A percentile compares a stretch with the other conserved stretches of the same genome.
These are phyloP conservation scores for Dothidotthia symphoricarpi DNA, from an alignment of 2,329 filamentous ascomycete species.

Conservation along the genomic window DNA sequence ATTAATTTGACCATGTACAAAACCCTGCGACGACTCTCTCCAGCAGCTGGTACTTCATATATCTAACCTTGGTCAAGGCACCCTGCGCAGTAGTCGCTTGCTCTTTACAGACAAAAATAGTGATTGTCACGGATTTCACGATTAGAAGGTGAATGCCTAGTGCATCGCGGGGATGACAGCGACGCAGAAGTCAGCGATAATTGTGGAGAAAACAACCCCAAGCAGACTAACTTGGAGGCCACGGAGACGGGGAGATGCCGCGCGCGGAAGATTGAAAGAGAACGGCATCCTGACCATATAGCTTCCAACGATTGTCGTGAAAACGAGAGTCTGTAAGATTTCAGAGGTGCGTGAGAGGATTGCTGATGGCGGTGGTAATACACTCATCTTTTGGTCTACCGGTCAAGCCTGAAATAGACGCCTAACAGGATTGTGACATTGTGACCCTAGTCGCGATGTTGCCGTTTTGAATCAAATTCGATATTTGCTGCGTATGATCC, in stretches of 20 bases:
- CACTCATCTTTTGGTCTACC: conserved; percentile 17
- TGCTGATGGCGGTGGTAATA: conserved; percentile 1
- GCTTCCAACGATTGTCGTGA: neutral
- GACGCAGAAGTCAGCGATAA: conserved; percentile 16
- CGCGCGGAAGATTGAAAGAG: conserved; percentile 3
- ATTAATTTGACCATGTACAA: conserved; percentile 23
- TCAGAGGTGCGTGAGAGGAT: too few relatives aligned
- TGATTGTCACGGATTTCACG: conserved; percentile 18
- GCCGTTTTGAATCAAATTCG: conserved; percentile 3
- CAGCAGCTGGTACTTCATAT: conserved; percentile 24
- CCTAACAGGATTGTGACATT: conserved; percentile 1
- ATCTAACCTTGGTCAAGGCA: conserved; percentile 20
- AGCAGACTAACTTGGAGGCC: conserved; percentile 21
- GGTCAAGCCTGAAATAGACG: conserved; percentile 18
- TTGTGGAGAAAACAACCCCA: conserved; percentile 12
- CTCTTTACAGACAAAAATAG: conserved; percentile 21
- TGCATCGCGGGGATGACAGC: conserved; percentile 19
- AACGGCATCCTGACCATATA: conserved; percentile 7
- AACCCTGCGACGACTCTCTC: conserved; percentile 19
- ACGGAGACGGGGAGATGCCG: conserved; percentile 19
- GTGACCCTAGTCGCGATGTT: conserved; percentile 8
- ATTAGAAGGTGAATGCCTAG: conserved; percentile 26
- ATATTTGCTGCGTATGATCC: conserved; percentile 4
- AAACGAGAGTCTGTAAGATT: neutral
- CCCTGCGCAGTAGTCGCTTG: conserved; percentile 16